A percentile compares a stretch with the other conserved stretches of the same genome.
Conservation (phyloP, 305 asterid species). For the Fraxinus sp. region DNA sequence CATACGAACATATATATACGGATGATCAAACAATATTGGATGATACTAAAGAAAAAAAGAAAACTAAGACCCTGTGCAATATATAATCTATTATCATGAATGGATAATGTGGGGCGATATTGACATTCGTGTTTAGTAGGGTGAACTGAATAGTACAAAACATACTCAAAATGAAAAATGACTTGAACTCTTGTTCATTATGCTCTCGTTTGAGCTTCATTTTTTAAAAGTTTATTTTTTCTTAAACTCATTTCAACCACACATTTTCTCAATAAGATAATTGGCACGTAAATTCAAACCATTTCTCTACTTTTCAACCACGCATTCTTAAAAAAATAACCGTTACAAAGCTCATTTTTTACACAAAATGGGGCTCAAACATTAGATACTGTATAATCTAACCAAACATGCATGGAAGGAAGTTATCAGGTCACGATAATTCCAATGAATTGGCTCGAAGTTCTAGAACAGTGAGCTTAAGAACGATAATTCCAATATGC, state of each 20-base stretch:
- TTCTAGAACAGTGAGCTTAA: background rate
- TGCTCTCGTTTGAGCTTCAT: background rate
- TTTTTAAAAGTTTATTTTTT: background rate
- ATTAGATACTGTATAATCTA: background rate
- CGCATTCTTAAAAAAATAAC: background rate
- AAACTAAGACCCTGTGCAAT: background rate
- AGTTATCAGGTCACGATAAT: background rate
- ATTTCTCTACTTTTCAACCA: background rate
- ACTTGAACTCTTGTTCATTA: background rate
- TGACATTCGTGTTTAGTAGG: background rate
- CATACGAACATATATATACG: background rate
- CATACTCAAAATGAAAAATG: background rate
- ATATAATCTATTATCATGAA: background rate
- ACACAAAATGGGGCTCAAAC: background rate
- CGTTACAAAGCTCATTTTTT: background rate
- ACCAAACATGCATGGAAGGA: background rate
- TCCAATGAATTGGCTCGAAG: constrained; percentile 7
- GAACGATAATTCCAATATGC: constrained; percentile 27
- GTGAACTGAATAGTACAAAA: background rate
- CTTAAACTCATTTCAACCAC: background rate
- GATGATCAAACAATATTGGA: background rate
- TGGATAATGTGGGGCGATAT: background rate
- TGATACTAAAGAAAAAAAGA: background rate
- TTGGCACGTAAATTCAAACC: too few relatives aligned
- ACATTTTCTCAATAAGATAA: background rate